phyloP scores from a whole-genome alignment of 75 land plant species.

The Isoetes taiwanensis region DNA sequence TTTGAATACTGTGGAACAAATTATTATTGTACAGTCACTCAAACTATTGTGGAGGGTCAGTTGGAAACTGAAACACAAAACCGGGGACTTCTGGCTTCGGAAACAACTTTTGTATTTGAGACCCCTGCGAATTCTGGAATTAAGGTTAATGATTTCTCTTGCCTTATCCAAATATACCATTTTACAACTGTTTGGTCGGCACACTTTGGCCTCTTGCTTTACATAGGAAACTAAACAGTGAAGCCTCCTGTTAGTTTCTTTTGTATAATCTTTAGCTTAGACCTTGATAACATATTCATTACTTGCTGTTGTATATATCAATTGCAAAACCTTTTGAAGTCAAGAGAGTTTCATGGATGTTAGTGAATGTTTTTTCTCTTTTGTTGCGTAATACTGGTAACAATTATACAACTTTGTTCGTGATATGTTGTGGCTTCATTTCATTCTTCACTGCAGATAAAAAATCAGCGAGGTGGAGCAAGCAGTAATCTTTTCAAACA shows the following conservation, averaged over 20 bases:
- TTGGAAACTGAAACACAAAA: constrained; percentile 18
- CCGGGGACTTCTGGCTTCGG: constrained; percentile 19
- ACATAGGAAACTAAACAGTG: too few species aligned
- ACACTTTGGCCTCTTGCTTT: too few species aligned
- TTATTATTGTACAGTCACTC: constrained; percentile 64
- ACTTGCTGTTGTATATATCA: too few species aligned
- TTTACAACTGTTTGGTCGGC: too few species aligned
- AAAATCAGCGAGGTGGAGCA: constrained; percentile 80
- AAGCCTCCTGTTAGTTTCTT: too few species aligned
- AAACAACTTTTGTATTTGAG: constrained; percentile 69
- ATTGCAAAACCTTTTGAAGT: too few species aligned
- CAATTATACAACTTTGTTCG: not conserved
- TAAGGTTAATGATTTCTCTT: constrained; percentile 38
- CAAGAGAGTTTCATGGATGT: too few species aligned
- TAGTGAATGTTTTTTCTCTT: too few species aligned
- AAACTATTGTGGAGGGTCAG: constrained; percentile 50
- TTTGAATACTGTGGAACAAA: constrained; percentile 75
- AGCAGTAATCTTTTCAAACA: constrained; percentile 75
- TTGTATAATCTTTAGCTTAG: too few species aligned
- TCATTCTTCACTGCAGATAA: constrained; percentile 37
- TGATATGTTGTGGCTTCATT: not conserved
- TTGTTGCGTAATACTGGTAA: too few species aligned
- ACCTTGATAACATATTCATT: too few species aligned
- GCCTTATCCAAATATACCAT: too few species aligned
- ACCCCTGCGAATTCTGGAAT: constrained; percentile 58